Percentiles rank a stretch among this genome's conserved stretches.
Evolutionary conservation across 2,329 filamentous ascomycete genomes (phyloP).

Genomic region (Alternaria viburni): DNA sequence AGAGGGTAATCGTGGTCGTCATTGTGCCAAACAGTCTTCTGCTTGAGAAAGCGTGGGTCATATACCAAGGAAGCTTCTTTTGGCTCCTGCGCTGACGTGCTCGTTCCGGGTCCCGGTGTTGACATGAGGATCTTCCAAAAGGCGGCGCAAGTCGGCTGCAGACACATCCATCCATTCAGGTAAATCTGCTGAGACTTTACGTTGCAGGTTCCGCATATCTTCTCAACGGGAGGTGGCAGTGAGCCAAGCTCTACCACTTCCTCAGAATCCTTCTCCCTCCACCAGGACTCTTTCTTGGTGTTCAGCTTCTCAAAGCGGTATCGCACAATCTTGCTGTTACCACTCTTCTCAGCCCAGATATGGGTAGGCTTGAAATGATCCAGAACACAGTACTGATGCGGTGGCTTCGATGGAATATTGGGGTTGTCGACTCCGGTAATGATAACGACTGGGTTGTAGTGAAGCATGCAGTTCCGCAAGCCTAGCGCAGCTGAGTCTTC

Average conservation of each 20-base stretch:
- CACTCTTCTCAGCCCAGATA: slow-evolving; percentile 68
- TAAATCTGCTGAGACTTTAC: slow-evolving; percentile 48
- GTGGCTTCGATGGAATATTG: slow-evolving; percentile 57
- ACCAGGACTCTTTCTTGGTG: slow-evolving; percentile 62
- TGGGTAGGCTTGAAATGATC: slow-evolving; percentile 72
- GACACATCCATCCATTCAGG: slow-evolving; percentile 64
- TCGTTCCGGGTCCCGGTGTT: not conserved
- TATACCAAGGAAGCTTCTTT: slow-evolving; percentile 56
- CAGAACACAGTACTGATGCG: slow-evolving; percentile 68
- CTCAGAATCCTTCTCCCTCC: slow-evolving; percentile 52
- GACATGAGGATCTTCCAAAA: slow-evolving; percentile 60
- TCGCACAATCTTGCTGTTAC: slow-evolving; percentile 58
- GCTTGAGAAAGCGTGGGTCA: slow-evolving; percentile 62
- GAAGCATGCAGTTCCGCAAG: slow-evolving; percentile 56
- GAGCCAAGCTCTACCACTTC: slow-evolving; percentile 40
- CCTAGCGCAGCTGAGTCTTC: slow-evolving; percentile 47
- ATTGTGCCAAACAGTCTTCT: slow-evolving; percentile 55
- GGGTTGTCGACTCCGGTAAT: slow-evolving; percentile 60
- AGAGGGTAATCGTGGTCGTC: slow-evolving; percentile 49
- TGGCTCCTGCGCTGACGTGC: slow-evolving; percentile 35
- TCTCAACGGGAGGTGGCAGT: slow-evolving; percentile 37
- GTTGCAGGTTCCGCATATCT: slow-evolving; percentile 47
- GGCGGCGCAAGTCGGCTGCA: slow-evolving; percentile 56
- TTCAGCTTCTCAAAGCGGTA: slow-evolving; percentile 71
- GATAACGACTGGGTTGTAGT: slow-evolving; percentile 59